Conservation (phyloP, 345 rosid genomes). For the Populus ilicifolia region DNA sequence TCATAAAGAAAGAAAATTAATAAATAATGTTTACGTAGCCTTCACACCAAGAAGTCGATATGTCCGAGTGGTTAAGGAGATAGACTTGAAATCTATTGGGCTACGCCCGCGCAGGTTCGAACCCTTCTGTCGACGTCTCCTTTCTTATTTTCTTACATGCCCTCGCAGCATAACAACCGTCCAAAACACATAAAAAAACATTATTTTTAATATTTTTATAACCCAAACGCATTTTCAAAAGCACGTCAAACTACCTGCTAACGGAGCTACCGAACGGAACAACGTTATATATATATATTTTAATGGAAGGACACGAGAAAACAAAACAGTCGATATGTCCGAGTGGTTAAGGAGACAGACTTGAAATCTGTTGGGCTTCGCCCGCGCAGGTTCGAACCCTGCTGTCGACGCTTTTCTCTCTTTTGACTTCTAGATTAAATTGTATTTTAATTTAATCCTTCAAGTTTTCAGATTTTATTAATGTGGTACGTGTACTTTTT, state of each 20-base stretch:
- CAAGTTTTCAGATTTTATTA: too few species aligned
- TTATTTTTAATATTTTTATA: too few species aligned
- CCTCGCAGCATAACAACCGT: too few species aligned
- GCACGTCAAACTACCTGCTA: too few species aligned
- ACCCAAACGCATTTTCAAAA: too few species aligned
- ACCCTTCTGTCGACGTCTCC: conserved; percentile 73
- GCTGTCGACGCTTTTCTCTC: conserved; percentile 41
- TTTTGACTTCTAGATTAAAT: background rate
- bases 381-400: conserved; percentile 99
- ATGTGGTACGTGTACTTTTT: too few species aligned
- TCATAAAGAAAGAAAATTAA: accelerated
- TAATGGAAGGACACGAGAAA: too few species aligned
- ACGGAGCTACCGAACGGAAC: too few species aligned
- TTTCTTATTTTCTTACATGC: too few species aligned
- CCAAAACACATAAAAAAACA: too few species aligned
- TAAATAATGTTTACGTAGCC: accelerated
- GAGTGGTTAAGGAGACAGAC: conserved; percentile 99
- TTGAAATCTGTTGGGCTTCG: conserved; percentile 97
- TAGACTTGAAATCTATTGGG: conserved; percentile 99
- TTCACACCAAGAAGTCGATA: conserved; percentile 18
- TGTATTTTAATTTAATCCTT: too few species aligned
- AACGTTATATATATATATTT: too few species aligned
- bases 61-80: conserved; percentile 99
- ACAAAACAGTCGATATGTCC: conserved; percentile 49
- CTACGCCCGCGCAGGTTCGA: conserved; percentile 99